Base-by-base conservation (phyloP, 352 stramenopile species). In the Globisporangium paroecandrum region DNA sequence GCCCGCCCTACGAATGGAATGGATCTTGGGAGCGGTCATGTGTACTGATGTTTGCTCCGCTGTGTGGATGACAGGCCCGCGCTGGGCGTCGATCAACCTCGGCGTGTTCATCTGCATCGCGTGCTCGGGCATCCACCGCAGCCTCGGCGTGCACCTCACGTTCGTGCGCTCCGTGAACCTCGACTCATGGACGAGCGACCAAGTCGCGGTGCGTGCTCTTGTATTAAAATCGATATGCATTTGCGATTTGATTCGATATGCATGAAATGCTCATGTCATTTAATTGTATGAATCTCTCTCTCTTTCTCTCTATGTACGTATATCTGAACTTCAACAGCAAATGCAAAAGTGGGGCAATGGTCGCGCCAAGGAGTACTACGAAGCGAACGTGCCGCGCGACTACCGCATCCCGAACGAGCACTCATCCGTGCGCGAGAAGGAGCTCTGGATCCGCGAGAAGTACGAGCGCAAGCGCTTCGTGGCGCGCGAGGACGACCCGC, bases 31-130 rank as follows among this genome's bases (percentile, higher is more conserved):
- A 24, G 27, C 13, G 18, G 9, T 20, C 24, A 12, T 15, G 20
- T 18, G 56, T 25, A 20, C 18, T 27, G 4, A 29, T 18, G 18
- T 38, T 20, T 36, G 65, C 20, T 65, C 58, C 68, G 58, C 9
- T 71, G 66, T 68, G 55, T 69, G 15, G 62, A 58, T n/a, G 15
- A 6, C 34, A 85, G 78, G 85, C 0, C 94, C 94, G 32, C 91
- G 90, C 59, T 98, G 95, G 95, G 93, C 92, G 36, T 97, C 87
- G 32, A 96, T 98, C 69, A 98, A 97, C 77, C 75, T 98, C 20
- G 95, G 95, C 34, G 91, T 98, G 24, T 98, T 98, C 76, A 94
- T 98, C 68, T 98, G 95, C 79, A 97, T 98, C 70, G 83, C 90
- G 57, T 98, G 95, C 77, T 95, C 91, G 18, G 94, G 93, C 34